Percentiles rank a stretch among this genome's conserved stretches.
Evolutionary conservation across 2,329 filamentous ascomycete genomes (phyloP).

Genomic region (Atkinsonella hypoxylon): DNA sequence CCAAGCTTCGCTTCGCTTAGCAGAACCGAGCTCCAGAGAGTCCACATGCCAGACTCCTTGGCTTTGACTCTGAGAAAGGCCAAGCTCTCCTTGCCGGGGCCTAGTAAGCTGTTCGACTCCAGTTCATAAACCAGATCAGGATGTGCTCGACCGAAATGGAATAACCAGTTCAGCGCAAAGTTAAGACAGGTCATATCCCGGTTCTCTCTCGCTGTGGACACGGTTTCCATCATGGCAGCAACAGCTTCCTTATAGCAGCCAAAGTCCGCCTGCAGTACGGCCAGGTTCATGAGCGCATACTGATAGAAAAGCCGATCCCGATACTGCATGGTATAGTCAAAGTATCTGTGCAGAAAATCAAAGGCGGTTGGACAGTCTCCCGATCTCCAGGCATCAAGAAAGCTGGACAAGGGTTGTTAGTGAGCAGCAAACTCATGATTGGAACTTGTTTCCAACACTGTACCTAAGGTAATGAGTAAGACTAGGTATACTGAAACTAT

Average conservation of each 20-base stretch:
- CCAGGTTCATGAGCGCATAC: conserved; percentile 86
- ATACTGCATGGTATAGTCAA: conserved; percentile 89
- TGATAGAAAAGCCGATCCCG: conserved; percentile 80
- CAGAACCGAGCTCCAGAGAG: conserved; percentile 69
- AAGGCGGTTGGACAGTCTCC: conserved; percentile 86
- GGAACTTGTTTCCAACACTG: neutral
- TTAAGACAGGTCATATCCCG: conserved; percentile 87
- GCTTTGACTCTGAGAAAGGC: conserved; percentile 77
- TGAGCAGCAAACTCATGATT: neutral
- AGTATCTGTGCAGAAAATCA: conserved; percentile 86
- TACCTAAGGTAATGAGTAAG: conserved; percentile 65
- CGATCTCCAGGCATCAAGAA: conserved; percentile 83
- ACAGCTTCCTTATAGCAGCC: conserved; percentile 82
- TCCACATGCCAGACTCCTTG: conserved; percentile 77
- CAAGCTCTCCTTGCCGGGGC: conserved; percentile 68
- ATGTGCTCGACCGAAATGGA: conserved; percentile 82
- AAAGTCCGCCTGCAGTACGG: conserved; percentile 89
- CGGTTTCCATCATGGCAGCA: conserved; percentile 88
- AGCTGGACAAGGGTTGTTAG: conserved; percentile 35
- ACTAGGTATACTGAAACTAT: conserved; percentile 57
- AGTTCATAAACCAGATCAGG: conserved; percentile 60
- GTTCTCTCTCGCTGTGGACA: conserved; percentile 88
- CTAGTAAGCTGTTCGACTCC: conserved; percentile 61
- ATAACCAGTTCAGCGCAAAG: conserved; percentile 91
- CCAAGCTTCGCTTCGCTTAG: conserved; percentile 76